These are phyloP conservation scores for Cucumis variabilis DNA, from an alignment of 331 rosid species.

Conservation along the genomic window DNA sequence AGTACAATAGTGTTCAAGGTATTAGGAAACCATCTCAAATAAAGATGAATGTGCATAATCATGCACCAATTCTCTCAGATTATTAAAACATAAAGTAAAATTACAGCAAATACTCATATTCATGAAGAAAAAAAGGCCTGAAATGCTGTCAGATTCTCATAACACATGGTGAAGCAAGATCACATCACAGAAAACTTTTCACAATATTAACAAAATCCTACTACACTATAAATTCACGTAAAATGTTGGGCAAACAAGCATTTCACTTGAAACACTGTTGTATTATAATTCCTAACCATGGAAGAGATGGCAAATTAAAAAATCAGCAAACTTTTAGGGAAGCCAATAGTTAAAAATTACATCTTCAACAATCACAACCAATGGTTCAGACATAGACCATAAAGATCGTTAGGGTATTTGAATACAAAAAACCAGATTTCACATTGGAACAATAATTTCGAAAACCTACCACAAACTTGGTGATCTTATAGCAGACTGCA, in stretches of 20 bases:
- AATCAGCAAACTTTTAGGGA: neutral
- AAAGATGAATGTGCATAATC: neutral
- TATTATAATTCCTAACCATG: neutral
- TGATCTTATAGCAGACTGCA: neutral
- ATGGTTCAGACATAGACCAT: neutral
- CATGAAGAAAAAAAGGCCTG: neutral
- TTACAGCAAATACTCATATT: neutral
- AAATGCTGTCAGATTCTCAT: neutral
- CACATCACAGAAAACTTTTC: neutral
- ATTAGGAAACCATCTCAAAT: neutral
- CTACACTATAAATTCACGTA: neutral
- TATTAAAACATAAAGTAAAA: slow-evolving; percentile 5
- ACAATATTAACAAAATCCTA: neutral
- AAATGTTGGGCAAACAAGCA: neutral
- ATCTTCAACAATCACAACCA: neutral
- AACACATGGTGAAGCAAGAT: neutral
- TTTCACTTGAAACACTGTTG: neutral
- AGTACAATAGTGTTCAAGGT: neutral
- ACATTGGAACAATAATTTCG: neutral
- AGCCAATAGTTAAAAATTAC: neutral
- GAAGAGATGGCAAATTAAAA: neutral
- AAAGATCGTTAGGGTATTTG: neutral
- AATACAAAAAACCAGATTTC: neutral
- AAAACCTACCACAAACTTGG: neutral
- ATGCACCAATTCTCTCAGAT: neutral